Base-by-base conservation (phyloP, 2,329 filamentous ascomycete genomes). In the Beauveria varroae region DNA sequence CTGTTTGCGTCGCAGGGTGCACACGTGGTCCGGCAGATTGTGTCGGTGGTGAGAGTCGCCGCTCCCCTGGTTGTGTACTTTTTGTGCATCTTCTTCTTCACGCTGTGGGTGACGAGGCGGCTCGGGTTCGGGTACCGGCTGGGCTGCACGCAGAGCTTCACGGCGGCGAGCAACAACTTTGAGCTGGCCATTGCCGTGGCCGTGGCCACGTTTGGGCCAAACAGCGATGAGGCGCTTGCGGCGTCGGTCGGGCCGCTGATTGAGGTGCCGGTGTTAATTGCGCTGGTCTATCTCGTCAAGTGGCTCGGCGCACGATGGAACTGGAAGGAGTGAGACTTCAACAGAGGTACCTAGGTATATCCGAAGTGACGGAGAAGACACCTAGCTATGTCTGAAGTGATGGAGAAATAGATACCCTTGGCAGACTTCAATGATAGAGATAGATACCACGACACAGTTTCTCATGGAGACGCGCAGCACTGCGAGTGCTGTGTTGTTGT, bases 161-260 rank as follows among this genome's bases (percentile, higher is more conserved):
- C 88, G 0, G 90, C 88, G 1, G 87, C 88, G 2, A 92, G 89
- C 72, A 93, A 93, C 69, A 93, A 93, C 69, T 93, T 93, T 69
- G 90, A 93, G 76, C 75, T 93, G 30, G 89, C 90, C 0, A 63
- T 93, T 73, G 89, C 89, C 0, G 89, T 93, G 0, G 88, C 87
- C 0, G 85, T 92, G 3, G 87, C 89, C 0, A 86, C 86, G 0
- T 93, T 87, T 74, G 89, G 89, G 0, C 79, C 86, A 0, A 75
- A 86, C 52, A 90, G 87, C 68, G 83, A 90, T 58, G 85, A 93
- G 72, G 89, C 89, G 0, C 75, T 93, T 44, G 89, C 89, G 3
- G 79, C 86, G 10, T 92, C 89, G 0, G 89, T 93, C 0, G 89
- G 89, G 0, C 90, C 89, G 2, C 72, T 93, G 65, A 87, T 93